Evolutionary conservation across 495 filamentous ascomycete genomes (phyloP), one percentile per base, ranked within the genome.

Genomic region (Penicillium maclennaniae): DNA sequence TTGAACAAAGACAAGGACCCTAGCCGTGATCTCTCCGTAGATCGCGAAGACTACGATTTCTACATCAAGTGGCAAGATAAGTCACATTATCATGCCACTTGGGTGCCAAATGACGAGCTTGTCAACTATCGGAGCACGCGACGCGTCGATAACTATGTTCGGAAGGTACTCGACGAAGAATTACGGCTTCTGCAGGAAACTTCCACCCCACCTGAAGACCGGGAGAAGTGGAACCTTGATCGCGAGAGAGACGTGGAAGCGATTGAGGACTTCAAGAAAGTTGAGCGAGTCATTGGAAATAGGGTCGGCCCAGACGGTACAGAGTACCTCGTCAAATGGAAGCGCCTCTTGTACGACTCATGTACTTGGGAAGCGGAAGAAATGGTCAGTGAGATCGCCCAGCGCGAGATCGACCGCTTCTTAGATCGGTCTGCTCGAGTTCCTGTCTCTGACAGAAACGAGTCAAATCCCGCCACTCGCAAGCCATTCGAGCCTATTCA

Each of bases 1-100:
- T 69, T 86, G 10, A 89, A 84, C 65, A 86, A 88, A 34, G 90
- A 79, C 42, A 75, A 80, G 23, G 77, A 84, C 71, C 69, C 83
- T 23, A 23, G 23, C 27, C 68, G 71, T 23, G 72, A 78, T 19
- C 62, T 68, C n/a, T 75, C 84, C 47, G 55, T 82, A 37, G 79
- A 78, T 19, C 87, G 88, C 55, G 82, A 90, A 48, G 88, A 96
- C 60, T 97, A 91, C 55, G 88, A 96, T 53, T 98, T 89, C 67
- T 90, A 86, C 64, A 92, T 99, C 60, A 99, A 99, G 77, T 99
- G 93, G 93, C 90, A 96, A 69, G 87, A 83, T 54, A 87, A 89
- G 70, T 95, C 93, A 20, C 89, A 97, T 68, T 89, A 91, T 58
- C 93, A 99, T 74, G 85, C 92, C 26, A 93, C 92, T 3, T 97